phyloP scores from a whole-genome alignment of 805 yeast genomes.

The Yamadazyma insecticola region DNA sequence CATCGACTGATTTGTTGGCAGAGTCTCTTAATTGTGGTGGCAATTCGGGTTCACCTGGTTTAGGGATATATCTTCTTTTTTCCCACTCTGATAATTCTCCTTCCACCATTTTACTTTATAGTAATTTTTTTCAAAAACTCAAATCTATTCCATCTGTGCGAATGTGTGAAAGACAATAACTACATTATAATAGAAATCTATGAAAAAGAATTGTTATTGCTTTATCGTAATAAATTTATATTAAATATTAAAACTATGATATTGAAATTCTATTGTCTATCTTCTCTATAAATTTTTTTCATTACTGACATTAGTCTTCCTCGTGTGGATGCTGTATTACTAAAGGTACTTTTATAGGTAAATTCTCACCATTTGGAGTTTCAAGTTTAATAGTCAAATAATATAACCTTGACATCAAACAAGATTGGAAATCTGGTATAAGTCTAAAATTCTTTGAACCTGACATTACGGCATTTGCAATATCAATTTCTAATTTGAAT shows the following conservation, averaged over 20 bases:
- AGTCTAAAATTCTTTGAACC: slow-evolving; percentile 24
- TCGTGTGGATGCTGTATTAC: slow-evolving; percentile 15
- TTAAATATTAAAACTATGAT: too few species aligned
- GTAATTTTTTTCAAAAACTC: background rate
- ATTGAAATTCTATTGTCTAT: too few species aligned
- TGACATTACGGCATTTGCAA: slow-evolving; percentile 9
- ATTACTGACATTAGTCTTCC: background rate
- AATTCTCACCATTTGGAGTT: slow-evolving; percentile 19
- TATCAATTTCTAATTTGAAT: slow-evolving; percentile 16
- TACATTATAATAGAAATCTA: too few species aligned
- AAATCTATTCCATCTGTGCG: too few species aligned
- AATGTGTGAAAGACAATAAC: too few species aligned
- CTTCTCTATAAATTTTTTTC: too few species aligned
- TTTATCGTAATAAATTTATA: too few species aligned
- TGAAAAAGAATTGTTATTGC: too few species aligned
- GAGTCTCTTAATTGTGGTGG: slow-evolving; percentile 79
- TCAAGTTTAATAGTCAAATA: slow-evolving; percentile 22
- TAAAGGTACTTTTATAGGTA: slow-evolving; percentile 22
- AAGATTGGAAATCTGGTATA: slow-evolving; percentile 36
- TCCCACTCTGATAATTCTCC: slow-evolving; percentile 46
- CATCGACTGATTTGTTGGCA: slow-evolving; percentile 63
- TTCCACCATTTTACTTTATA: too few species aligned
- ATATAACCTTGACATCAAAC: slow-evolving; percentile 30
- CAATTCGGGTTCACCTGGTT: slow-evolving; percentile 61
- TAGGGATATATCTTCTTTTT: slow-evolving; percentile 33